Evolutionary conservation across 139 green algal genomes (phyloP), one percentile per base, ranked within the genome.

Genomic region (Astrephomene gubernaculifera): DNA sequence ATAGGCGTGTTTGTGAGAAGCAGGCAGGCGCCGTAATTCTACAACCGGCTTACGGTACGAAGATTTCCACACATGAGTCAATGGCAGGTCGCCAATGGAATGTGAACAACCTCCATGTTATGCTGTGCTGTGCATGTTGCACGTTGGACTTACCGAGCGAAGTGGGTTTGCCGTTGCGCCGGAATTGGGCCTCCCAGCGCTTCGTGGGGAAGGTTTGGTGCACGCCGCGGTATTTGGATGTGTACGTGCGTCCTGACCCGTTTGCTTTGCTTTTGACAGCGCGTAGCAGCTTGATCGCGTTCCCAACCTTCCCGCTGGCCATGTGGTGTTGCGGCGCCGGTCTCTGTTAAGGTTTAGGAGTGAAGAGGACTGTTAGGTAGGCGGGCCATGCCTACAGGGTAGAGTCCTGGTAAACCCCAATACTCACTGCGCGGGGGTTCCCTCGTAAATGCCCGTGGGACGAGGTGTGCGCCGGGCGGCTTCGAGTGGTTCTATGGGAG

Each of bases 141-240:
- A n/a, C 67, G 12, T 19, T 2, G 39, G n/a, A 64, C 86, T 75
- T 31, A 90, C 88, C 88, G 2, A 91, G 61, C 0, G 92, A 97
- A 7, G 95, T 98, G 52, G 95, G 96, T 83, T 96, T 97, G 67
- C 96, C 95, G 71, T 93, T 94, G 45, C 95, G 87, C 35, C 95
- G 85, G 76, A 98, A 98, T 89, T 98, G 95, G 41, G 95, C 95
- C 86, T 98, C 95, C 95, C 95, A 98, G 41, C 95, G 92, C 75
- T 91, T 91, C 0, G 96, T 98, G 69, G 96, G 95, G 86, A 98
- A 97, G 9, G 96, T 98, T 79, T 98, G 95, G 85, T 98, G 95
- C 64, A 98, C 96, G 27, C 96, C 96, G 1, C 96, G 87, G 86
- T 94, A 98, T 79, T 92, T 94, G 63, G 90, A 96, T 12, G 95